These are phyloP conservation scores for Candida frijolesensis DNA, from an alignment of 1,139 yeast species.

Conservation along the genomic window DNA sequence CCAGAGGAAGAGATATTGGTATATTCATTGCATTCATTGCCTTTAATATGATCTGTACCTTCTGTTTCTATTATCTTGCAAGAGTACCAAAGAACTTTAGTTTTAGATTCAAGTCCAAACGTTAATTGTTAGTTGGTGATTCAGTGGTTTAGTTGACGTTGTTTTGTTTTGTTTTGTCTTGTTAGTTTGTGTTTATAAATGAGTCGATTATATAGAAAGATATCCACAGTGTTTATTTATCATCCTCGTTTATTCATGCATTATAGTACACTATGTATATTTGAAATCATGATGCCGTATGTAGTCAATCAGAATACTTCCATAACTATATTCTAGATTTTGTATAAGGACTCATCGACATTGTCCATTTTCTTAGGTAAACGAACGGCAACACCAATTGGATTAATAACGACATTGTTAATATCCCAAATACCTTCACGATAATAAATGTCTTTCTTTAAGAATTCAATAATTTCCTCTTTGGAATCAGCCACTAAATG, in stretches of 20 bases:
- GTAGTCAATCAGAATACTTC: not conserved
- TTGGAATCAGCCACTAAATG: constrained; percentile 63
- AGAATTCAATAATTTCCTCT: constrained; percentile 63
- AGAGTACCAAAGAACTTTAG: constrained; percentile 60
- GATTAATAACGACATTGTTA: constrained; percentile 60
- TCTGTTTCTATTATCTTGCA: constrained; percentile 67
- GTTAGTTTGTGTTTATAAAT: not conserved
- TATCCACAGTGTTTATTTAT: not conserved
- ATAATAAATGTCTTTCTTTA: constrained; percentile 65
- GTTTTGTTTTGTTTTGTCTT: not conserved
- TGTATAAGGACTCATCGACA: constrained; percentile 23
- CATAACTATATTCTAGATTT: constrained; percentile 13
- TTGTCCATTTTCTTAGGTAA: constrained; percentile 30
- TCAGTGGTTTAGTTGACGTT: no score
- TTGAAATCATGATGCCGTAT: not conserved
- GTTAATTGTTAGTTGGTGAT: not conserved
- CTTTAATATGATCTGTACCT: constrained; percentile 53
- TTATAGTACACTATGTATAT: not conserved
- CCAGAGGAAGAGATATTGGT: constrained; percentile 73
- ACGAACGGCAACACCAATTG: constrained; percentile 45
- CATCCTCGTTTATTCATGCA: not conserved
- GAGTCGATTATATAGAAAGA: not conserved
- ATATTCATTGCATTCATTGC: constrained; percentile 48
- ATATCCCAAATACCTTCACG: constrained; percentile 77
- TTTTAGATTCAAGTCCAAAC: not conserved